Evolutionary conservation across 2,329 filamentous ascomycete species (phyloP).

Genomic region (Nigrospora sphaerica): DNA sequence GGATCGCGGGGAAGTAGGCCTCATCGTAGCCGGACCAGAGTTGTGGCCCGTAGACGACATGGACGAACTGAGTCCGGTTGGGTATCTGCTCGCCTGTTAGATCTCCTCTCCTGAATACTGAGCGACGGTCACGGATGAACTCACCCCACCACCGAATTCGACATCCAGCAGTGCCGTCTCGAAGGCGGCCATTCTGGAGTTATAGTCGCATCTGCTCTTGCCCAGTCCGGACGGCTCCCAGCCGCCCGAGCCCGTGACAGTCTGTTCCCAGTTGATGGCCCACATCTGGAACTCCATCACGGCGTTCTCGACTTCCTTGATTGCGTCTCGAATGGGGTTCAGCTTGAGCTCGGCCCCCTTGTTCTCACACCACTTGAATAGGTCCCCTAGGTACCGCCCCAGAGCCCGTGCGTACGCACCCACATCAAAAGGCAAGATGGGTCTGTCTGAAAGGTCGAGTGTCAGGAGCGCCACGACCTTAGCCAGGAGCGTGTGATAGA

Average conservation of each 20-base stretch:
- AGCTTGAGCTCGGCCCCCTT: conserved; percentile 48
- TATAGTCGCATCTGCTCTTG: conserved; percentile 65
- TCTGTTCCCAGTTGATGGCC: conserved; percentile 69
- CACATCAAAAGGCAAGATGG: conserved; percentile 78
- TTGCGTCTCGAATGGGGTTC: conserved; percentile 55
- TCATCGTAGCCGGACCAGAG: conserved; percentile 64
- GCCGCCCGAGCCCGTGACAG: conserved; percentile 63
- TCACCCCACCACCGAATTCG: conserved; percentile 63
- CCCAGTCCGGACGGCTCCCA: conserved; percentile 68
- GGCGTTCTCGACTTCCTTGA: conserved; percentile 50
- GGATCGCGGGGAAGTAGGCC: conserved; percentile 73
- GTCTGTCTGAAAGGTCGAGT: conserved; percentile 75
- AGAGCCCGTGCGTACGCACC: conserved; percentile 63
- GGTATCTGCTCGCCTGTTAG: conserved; percentile 50
- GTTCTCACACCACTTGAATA: conserved; percentile 58
- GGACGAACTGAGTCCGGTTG: conserved; percentile 88
- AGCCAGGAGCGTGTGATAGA: conserved; percentile 71
- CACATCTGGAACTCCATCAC: conserved; percentile 65
- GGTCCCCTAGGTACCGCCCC: conserved; percentile 54
- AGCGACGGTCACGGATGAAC: conserved; percentile 26
- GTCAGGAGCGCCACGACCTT: conserved; percentile 78
- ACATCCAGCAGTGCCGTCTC: conserved; percentile 79
- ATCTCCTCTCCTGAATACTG: not conserved
- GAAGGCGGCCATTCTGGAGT: conserved; percentile 71
- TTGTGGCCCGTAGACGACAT: conserved; percentile 81